Base-by-base conservation (phyloP, 2,329 filamentous ascomycete species). In the Phaeosphaeriaceae sp. region DNA sequence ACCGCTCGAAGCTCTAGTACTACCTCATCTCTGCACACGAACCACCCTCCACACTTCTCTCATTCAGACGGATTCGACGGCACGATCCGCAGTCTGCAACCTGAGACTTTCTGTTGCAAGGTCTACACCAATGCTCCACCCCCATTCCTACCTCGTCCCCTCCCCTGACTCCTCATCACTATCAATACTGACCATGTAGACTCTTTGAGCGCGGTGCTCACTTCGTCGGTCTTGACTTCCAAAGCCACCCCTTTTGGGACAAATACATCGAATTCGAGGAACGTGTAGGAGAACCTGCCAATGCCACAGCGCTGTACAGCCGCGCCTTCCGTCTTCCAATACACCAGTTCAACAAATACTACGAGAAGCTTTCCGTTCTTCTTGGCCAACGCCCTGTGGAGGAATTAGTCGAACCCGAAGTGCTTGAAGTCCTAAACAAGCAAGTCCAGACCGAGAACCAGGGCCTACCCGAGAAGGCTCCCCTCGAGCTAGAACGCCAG, bases 261-360 rank as follows among this genome's bases (percentile, higher is more conserved):
- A 98, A 97, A 80, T 99, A 97, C 73, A 88, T 99, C 63, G 95
- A 98, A 75, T 98, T 96, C 71, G 95, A 98, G 76, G 93, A 97
- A 76, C 90, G 93, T 1, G 84, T 94, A 61, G 67, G 72, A 47
- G 69, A 73, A 33, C 62, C 66, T 7, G 58, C 66, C 63, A 92
- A 88, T 70, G 91, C 97, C 54, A 96, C 96, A 68, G 88, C 87
- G 42, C 92, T 99, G 55, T 85, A 97, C 52, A 85, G 85, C 60
- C 91, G 93, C 53, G 86, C 97, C 55, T 91, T 97, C 53, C 87
- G 91, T 71, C 93, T 98, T 53, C 94, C 95, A 0, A 92, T 97
- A 87, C 93, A 98, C 74, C 93, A 97, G 75, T 98, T 97, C 81
- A 90, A 92, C 20, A 88, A 93, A 31, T 99, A 98, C 81, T 98